These are phyloP conservation scores for Apiotrichum laibachii DNA, from an alignment of 1,284 basidiomycete genomes.

Conservation along the genomic window DNA sequence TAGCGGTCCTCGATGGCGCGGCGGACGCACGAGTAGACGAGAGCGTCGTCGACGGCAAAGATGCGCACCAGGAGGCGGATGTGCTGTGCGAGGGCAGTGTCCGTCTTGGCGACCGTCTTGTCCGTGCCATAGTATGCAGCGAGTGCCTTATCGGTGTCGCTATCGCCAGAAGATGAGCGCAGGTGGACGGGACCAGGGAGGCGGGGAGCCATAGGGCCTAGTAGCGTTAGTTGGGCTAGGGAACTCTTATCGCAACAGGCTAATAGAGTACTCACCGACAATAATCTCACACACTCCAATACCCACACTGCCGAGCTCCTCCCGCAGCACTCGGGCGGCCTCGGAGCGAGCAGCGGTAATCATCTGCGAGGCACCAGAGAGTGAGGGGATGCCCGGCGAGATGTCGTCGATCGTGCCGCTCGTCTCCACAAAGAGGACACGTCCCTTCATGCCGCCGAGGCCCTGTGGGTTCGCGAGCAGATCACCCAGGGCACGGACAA, in stretches of 20 bases:
- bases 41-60: constrained; percentile 46
- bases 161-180: constrained; percentile 30
- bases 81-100: constrained; percentile 26
- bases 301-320: constrained; percentile 30
- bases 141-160: constrained; percentile 21
- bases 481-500: constrained; percentile 40
- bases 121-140: constrained; percentile 4
- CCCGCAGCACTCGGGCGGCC: constrained; percentile 29
- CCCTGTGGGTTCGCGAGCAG: constrained; percentile 24
- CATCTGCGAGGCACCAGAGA: constrained; percentile 23
- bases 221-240: constrained; percentile 1
- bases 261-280: constrained; percentile 36
- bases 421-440: constrained; percentile 45
- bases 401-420: constrained; percentile 20
- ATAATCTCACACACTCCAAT: constrained; percentile 45
- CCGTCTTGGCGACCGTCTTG: neutral
- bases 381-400: constrained; percentile 1
- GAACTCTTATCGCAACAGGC: neutral
- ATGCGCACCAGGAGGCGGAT: constrained; percentile 32
- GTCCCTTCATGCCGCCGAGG: constrained; percentile 21
- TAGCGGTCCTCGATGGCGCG: constrained; percentile 45
- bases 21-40: constrained; percentile 42
- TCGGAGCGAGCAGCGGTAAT: constrained; percentile 32
- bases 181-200: constrained; percentile 13
- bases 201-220: constrained; percentile 32